Evolutionary conservation across 495 filamentous ascomycete genomes (phyloP), one percentile per base, ranked within the genome.

Genomic region (Copromyces sp.): DNA sequence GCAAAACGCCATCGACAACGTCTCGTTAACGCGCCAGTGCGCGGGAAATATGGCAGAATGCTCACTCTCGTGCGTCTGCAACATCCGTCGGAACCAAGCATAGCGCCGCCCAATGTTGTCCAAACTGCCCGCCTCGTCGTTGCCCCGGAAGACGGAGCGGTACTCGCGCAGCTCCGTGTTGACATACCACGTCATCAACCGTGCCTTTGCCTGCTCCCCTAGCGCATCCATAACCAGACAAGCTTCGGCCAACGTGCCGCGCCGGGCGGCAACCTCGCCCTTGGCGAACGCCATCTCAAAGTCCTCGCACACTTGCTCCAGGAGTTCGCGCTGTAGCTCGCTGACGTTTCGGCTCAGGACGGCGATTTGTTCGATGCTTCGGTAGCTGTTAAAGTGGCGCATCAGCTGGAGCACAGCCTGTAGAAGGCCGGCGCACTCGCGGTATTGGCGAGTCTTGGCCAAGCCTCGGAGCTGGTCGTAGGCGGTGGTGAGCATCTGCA

Each of bases 401-500:
- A 98, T 97, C 39, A 99, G 89, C 87, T 99, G 95, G 73, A 98
- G 89, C 45, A 99, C 95, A 5, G 96, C 95, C 81, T 97, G 93
- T 70, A 99, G 88, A 70, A 99, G 85, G 77, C 95, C 94, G 42
- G 96, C 93, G 79, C 95, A 99, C 83, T 99, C 96, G 73, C 93
- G 88, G 81, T 99, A 99, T 81, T 99, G 95, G 74, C 94, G 86
- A 35, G 91, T 90, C 78, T 91, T 93, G 73, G 92, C 91, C 70
- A 97, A 85, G 40, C 89, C 92, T 71, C 92, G 89, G 37, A 99
- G 89, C 83, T 98, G 96, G 77, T 98, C 95, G 82, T 98, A 98
- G 37, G 95, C 95, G 6, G 95, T 99, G 9, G 95, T 98, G 78
- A 99, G 83, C 95, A 99, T 98, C 86, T 99, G 95, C 73, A 99